Conservation (phyloP, 441 rosid species). For the Rhodomyrtus psidioides region DNA sequence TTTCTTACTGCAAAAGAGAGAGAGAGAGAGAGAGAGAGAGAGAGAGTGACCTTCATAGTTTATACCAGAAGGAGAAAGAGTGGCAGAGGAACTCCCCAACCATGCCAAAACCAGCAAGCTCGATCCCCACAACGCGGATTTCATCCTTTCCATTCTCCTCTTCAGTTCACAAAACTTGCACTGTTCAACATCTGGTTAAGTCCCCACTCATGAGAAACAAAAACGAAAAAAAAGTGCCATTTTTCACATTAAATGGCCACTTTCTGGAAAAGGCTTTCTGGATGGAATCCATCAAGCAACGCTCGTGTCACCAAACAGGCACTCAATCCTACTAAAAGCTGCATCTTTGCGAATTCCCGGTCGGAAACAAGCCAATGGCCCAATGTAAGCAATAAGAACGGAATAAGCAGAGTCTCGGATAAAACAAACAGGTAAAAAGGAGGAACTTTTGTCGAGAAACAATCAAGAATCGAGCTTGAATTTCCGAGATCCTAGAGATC, state of each 20-base stretch:
- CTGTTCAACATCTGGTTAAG: slow-evolving; percentile 6
- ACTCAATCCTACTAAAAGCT: neutral
- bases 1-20: slow-evolving; percentile 3
- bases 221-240: slow-evolving; percentile 10
- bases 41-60: slow-evolving; percentile 80
- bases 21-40: neutral
- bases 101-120: slow-evolving; percentile 53
- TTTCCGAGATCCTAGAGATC: slow-evolving; percentile 88
- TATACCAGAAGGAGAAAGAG: slow-evolving; percentile 86
- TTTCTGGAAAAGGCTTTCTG: neutral
- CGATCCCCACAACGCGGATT: slow-evolving; percentile 36
- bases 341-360: slow-evolving; percentile 6
- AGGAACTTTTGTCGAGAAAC: slow-evolving; percentile 50
- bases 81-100: slow-evolving; percentile 49
- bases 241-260: neutral
- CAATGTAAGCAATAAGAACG: slow-evolving; percentile 3
- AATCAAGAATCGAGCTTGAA: slow-evolving; percentile 32
- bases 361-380: slow-evolving; percentile 11
- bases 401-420: slow-evolving; percentile 18
- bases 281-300: neutral
- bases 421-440: slow-evolving; percentile 10
- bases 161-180: slow-evolving; percentile 12
- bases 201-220: slow-evolving; percentile 9
- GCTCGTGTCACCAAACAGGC: neutral
- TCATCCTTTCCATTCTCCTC: slow-evolving; percentile 30